Percentiles rank a stretch among this genome's conserved stretches.
Conservation (phyloP, 2,329 filamentous ascomycete species). For the Peltaster fructicola region DNA sequence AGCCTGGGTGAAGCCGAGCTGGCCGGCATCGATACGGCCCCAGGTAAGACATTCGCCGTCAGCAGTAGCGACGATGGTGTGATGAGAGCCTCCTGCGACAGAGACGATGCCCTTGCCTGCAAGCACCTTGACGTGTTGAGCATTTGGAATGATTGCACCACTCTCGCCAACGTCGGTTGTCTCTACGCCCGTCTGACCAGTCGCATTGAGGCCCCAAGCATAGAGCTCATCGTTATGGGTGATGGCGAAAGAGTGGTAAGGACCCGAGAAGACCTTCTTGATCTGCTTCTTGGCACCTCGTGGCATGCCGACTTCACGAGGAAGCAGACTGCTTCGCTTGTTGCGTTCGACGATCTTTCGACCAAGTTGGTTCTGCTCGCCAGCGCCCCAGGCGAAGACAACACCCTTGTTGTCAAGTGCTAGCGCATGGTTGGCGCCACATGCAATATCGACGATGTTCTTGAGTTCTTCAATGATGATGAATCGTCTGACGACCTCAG, state of each 20-base stretch:
- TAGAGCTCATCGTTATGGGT: constrained; percentile 52
- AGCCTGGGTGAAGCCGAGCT: constrained; percentile 32
- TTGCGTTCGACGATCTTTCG: constrained; percentile 44
- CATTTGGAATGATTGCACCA: constrained; percentile 54
- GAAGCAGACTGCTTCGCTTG: constrained; percentile 35
- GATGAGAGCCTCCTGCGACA: constrained; percentile 58
- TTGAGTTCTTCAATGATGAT: constrained; percentile 43
- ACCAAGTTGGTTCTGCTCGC: constrained; percentile 55
- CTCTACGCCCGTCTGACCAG: constrained; percentile 61
- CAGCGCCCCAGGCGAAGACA: constrained; percentile 54
- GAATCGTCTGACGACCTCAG: constrained; percentile 35
- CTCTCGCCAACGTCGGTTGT: constrained; percentile 45
- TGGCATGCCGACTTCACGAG: constrained; percentile 39
- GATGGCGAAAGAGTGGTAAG: constrained; percentile 68
- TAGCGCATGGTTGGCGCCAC: constrained; percentile 54
- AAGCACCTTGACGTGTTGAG: constrained; percentile 49
- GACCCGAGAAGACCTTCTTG: constrained; percentile 47
- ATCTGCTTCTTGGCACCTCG: constrained; percentile 32
- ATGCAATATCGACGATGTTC: constrained; percentile 46
- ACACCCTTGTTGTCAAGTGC: constrained; percentile 47
- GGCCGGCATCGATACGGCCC: constrained; percentile 42
- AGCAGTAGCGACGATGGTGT: constrained; percentile 43
- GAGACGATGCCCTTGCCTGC: constrained; percentile 44
- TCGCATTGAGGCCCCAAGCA: constrained; percentile 77
- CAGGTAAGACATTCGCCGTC: constrained; percentile 40